Evolutionary conservation across 208 protist species (phyloP).

Genomic region (Crithidia fasciculata): DNA sequence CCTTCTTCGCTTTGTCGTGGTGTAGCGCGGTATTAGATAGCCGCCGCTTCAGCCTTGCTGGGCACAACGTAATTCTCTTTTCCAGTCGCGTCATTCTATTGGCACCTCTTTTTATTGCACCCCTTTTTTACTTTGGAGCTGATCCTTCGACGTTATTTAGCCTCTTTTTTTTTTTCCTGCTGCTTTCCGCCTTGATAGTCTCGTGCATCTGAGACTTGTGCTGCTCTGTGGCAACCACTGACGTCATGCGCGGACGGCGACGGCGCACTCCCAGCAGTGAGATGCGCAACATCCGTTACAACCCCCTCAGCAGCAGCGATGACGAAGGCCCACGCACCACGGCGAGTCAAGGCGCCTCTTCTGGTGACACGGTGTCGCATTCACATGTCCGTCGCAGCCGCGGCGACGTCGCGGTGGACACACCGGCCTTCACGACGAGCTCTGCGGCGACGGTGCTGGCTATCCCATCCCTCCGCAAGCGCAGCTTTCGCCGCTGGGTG

Average conservation of each 20-base stretch:
- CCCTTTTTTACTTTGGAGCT: neutral
- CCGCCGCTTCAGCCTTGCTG: no score
- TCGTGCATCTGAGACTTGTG: neutral
- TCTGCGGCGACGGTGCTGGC: constrained; percentile 17
- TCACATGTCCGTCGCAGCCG: neutral
- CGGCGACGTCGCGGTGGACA: neutral
- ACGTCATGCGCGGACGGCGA: constrained; percentile 13
- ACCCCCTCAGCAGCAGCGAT: constrained; percentile 15
- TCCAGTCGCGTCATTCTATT: neutral
- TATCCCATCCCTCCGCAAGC: constrained; percentile 27
- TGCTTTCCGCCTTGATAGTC: no score
- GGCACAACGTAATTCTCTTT: neutral
- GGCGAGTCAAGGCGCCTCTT: neutral
- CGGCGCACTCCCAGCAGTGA: constrained; percentile 7
- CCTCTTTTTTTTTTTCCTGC: constrained; percentile 14
- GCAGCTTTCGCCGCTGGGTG: constrained; percentile 19
- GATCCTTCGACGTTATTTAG: neutral
- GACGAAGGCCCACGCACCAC: neutral
- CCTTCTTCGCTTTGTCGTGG: no score
- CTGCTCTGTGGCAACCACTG: neutral
- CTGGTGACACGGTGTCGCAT: neutral
- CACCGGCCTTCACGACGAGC: neutral
- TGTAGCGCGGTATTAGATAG: no score
- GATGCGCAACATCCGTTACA: constrained; percentile 29
- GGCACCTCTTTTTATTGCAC: neutral